These are phyloP conservation scores for Gynochthodes officinalis DNA, from an alignment of 257 asterid species.

Conservation along the genomic window DNA sequence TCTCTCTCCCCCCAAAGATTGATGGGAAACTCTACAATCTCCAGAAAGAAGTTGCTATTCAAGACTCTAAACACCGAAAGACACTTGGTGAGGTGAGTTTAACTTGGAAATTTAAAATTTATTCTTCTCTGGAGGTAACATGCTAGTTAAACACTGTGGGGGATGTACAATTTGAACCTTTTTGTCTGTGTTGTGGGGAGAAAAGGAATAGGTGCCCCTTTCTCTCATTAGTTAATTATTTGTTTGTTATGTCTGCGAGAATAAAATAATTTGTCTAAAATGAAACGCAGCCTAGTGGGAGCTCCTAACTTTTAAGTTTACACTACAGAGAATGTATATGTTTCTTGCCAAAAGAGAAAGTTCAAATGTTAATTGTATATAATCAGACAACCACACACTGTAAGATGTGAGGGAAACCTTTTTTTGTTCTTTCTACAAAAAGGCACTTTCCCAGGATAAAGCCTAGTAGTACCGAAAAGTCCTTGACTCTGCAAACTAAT, in stretches of 20 bases:
- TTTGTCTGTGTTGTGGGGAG: conserved; percentile 1
- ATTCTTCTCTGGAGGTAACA: neutral
- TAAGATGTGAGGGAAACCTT: neutral
- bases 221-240: neutral
- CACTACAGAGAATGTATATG: neutral
- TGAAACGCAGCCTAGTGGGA: neutral
- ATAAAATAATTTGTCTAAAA: neutral
- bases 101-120: neutral
- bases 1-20: conserved; percentile 39
- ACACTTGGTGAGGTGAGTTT: conserved; percentile 85
- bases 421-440: too few species aligned
- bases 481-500: too few species aligned
- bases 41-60: conserved; percentile 74
- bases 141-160: neutral
- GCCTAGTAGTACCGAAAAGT: too few species aligned
- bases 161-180: neutral
- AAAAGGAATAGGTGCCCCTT: neutral
- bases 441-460: too few species aligned
- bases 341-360: neutral
- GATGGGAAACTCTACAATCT: conserved; percentile 83
- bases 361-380: neutral
- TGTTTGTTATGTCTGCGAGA: neutral
- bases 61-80: conserved; percentile 88
- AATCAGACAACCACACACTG: neutral
- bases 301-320: neutral